phyloP scores from a whole-genome alignment of 495 filamentous ascomycete species.

The Daldinia concentrica region DNA sequence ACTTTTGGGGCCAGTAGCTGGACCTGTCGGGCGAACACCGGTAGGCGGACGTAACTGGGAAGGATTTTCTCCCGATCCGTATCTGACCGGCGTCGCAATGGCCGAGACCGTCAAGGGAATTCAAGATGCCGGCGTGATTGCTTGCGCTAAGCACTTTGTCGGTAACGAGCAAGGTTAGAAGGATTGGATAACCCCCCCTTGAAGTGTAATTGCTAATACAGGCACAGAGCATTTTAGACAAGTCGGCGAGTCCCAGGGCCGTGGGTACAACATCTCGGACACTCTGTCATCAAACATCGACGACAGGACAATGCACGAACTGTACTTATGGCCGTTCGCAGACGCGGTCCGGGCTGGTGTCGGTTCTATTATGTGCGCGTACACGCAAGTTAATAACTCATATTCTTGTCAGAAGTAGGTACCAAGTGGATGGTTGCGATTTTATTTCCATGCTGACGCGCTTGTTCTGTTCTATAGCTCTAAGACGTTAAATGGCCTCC shows the following conservation, averaged over 20 bases:
- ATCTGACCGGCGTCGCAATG: constrained; percentile 77
- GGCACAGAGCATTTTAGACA: constrained; percentile 82
- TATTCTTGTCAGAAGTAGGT: constrained; percentile 78
- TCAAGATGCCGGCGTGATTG: constrained; percentile 82
- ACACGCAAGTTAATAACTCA: constrained; percentile 90
- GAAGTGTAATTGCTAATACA: constrained; percentile 8
- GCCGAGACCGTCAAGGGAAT: constrained; percentile 80
- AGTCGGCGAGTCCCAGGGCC: constrained; percentile 65
- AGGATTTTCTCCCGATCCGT: constrained; percentile 78
- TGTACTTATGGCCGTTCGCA: constrained; percentile 79
- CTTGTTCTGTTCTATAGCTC: constrained; percentile 54
- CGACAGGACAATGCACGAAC: constrained; percentile 92
- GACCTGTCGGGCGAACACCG: constrained; percentile 78
- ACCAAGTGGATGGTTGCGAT: neutral
- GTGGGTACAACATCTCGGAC: constrained; percentile 71
- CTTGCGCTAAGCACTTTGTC: constrained; percentile 85
- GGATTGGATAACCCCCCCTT: neutral
- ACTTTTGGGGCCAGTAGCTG: constrained; percentile 87
- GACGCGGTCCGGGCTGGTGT: constrained; percentile 67
- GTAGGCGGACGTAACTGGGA: constrained; percentile 94
- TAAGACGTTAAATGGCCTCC: constrained; percentile 77
- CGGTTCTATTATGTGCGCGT: constrained; percentile 92
- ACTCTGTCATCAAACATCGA: constrained; percentile 84
- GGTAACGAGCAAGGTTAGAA: constrained; percentile 67
- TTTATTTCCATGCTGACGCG: constrained; percentile 65